Evolutionary conservation across 345 rosid genomes (phyloP).

Genomic region (Salix dunnii): DNA sequence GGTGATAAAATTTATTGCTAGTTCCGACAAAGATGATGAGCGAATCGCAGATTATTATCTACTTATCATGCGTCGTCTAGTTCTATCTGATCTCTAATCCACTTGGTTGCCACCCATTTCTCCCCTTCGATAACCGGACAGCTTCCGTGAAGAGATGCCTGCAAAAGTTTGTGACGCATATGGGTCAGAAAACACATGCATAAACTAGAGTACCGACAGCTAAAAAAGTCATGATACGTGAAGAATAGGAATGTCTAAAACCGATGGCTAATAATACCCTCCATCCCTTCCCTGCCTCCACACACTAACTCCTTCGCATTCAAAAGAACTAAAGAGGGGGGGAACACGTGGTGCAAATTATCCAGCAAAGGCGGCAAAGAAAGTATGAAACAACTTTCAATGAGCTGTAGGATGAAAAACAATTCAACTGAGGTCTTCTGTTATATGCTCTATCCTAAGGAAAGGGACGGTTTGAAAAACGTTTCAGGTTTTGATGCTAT

Average conservation of each 20-base stretch:
- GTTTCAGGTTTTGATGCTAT: too few relatives aligned
- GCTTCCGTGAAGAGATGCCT: conserved; percentile 36
- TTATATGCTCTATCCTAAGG: neutral
- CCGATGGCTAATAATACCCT: neutral
- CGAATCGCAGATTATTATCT: conserved; percentile 1
- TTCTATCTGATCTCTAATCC: conserved; percentile 28
- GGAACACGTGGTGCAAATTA: neutral
- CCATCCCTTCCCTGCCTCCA: neutral
- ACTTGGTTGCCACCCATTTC: conserved; percentile 39
- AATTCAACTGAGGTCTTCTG: neutral
- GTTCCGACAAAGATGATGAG: neutral
- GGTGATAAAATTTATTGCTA: neutral
- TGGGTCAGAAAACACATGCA: neutral
- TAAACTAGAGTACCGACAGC: neutral
- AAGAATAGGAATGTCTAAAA: neutral
- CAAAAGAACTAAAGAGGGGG: neutral
- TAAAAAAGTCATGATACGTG: neutral
- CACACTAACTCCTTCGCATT: neutral
- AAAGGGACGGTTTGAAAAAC: neutral
- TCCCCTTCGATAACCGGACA: conserved; percentile 28
- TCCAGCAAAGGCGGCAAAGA: neutral
- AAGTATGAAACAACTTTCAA: neutral
- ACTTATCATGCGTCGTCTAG: neutral
- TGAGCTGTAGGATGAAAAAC: neutral
- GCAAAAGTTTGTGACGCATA: neutral